Conservation (phyloP, 495 filamentous ascomycete genomes). For the Lasiosphaeria hispida region DNA sequence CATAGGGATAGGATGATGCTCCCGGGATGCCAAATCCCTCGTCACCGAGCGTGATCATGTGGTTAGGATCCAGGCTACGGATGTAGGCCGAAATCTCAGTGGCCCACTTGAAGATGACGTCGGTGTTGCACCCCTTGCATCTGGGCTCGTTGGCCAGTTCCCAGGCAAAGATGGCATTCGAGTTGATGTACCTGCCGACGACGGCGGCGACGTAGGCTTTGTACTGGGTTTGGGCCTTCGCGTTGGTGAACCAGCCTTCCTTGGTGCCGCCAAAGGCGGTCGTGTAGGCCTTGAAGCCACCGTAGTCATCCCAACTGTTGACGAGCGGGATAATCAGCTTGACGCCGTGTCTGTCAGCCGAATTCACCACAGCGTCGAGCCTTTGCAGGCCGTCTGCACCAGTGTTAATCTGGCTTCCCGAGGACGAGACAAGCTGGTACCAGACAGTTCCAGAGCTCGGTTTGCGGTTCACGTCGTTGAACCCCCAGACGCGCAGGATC, state of each 20-base stretch:
- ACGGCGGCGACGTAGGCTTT: slow-evolving; percentile 61
- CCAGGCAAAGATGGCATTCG: slow-evolving; percentile 65
- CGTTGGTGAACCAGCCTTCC: slow-evolving; percentile 56
- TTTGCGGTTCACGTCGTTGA: slow-evolving; percentile 54
- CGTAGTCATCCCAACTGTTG: slow-evolving; percentile 61
- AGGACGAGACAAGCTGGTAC: slow-evolving; percentile 56
- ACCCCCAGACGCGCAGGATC: slow-evolving; percentile 71
- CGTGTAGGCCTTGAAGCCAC: slow-evolving; percentile 64
- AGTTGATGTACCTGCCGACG: slow-evolving; percentile 56
- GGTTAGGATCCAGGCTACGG: slow-evolving; percentile 59
- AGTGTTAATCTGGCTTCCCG: slow-evolving; percentile 62
- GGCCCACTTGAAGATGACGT: slow-evolving; percentile 62
- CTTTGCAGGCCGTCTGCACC: slow-evolving; percentile 63
- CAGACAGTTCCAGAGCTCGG: slow-evolving; percentile 52
- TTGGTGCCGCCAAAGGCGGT: slow-evolving; percentile 58
- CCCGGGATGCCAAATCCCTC: slow-evolving; percentile 47
- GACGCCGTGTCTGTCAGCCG: slow-evolving; percentile 53
- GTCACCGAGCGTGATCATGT: slow-evolving; percentile 69
- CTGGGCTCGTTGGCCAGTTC: slow-evolving; percentile 70
- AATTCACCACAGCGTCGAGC: slow-evolving; percentile 55
- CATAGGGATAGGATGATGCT: slow-evolving; percentile 56
- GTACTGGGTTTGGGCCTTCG: slow-evolving; percentile 56
- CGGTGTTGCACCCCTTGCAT: slow-evolving; percentile 58
- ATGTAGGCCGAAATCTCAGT: slow-evolving; percentile 58
- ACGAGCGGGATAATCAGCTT: slow-evolving; percentile 59